These are phyloP conservation scores for Naumovozyma dairenensis DNA, from an alignment of 805 yeast species.

Conservation along the genomic window DNA sequence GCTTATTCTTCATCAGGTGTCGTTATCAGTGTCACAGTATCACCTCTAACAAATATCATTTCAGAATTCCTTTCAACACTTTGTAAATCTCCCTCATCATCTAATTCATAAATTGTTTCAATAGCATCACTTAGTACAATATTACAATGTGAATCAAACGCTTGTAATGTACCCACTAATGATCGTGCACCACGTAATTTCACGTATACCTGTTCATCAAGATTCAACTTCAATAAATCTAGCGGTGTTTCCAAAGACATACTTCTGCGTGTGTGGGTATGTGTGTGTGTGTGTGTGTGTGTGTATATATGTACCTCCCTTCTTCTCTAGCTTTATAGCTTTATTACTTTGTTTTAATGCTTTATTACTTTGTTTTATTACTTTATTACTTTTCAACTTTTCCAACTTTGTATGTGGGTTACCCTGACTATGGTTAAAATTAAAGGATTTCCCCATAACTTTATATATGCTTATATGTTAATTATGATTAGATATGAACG, in stretches of 20 bases:
- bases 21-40: conserved; percentile 79
- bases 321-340: no score
- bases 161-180: conserved; percentile 79
- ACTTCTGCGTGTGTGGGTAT: no score
- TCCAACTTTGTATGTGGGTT: no score
- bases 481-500: no score
- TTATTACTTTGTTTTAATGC: no score
- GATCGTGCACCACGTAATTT: conserved; percentile 93
- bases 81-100: conserved; percentile 38
- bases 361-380: no score
- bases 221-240: conserved; percentile 72
- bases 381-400: no score
- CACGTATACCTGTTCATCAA: conserved; percentile 80
- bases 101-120: conserved; percentile 63
- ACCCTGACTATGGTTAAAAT: no score
- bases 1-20: conserved; percentile 30
- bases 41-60: conserved; percentile 97
- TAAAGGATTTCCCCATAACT: no score
- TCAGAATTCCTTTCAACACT: conserved; percentile 53
- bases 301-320: no score
- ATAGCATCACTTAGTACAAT: conserved; percentile 87
- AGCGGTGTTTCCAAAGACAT: conserved; percentile 54
- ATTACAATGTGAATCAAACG: conserved; percentile 94
- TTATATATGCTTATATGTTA: no score
- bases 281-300: no score